A percentile compares a stretch with the other conserved stretches of the same genome.
Evolutionary conservation across 371 early-diverging fungal genomes (phyloP).

Genomic region (Mortierella sp.): DNA sequence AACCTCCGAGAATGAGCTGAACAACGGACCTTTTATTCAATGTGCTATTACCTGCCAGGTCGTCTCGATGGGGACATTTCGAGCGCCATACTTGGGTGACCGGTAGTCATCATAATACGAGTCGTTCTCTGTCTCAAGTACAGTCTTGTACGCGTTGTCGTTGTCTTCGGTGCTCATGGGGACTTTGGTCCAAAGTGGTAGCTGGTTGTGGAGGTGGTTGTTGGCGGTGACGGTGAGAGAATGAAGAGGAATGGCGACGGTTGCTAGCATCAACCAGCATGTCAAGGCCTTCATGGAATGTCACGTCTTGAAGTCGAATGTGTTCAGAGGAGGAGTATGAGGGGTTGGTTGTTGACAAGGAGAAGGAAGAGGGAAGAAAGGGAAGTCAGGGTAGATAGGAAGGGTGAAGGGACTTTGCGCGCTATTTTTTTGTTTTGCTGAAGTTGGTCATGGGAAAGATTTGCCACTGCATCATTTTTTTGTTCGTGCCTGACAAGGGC

Average conservation of each 20-base stretch:
- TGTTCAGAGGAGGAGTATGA: no score
- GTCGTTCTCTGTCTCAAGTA: not conserved
- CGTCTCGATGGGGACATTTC: not conserved
- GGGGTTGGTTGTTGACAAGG: not conserved
- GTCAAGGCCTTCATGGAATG: conserved; percentile 1
- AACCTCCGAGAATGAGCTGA: not conserved
- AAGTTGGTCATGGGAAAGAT: not conserved
- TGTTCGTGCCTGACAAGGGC: not conserved
- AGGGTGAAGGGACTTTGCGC: not conserved
- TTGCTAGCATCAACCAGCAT: conserved; percentile 4
- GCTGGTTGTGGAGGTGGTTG: not conserved
- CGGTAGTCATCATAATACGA: not conserved
- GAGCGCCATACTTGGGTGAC: not conserved
- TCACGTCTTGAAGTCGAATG: not conserved
- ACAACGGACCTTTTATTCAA: not conserved
- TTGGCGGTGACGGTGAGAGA: not conserved
- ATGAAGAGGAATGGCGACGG: not conserved
- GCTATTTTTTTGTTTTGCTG: not conserved
- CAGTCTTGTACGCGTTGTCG: not conserved
- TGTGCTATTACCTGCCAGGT: conserved; percentile 18
- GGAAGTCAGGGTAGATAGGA: no score
- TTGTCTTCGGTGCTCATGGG: not conserved
- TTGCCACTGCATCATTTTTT: not conserved
- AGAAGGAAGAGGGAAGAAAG: not conserved
- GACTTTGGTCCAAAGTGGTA: not conserved